Percentiles rank a stretch among this genome's conserved stretches.
Evolutionary conservation across 805 yeast species (phyloP).

Genomic region (Candida sakaeoensis): DNA sequence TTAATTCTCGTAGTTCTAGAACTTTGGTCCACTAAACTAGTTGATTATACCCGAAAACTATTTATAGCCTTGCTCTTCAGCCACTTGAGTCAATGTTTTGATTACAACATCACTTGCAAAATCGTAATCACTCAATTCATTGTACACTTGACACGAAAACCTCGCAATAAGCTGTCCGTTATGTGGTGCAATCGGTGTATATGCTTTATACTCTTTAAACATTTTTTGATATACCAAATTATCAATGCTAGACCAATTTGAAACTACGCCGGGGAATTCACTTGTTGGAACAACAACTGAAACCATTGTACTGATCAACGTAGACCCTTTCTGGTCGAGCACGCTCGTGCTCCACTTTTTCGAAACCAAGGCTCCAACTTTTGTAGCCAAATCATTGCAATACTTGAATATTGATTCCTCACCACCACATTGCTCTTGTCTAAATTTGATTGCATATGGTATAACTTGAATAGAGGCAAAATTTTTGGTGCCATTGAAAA

Average conservation of each 20-base stretch:
- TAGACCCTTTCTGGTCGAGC: constrained; percentile 32
- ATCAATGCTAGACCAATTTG: constrained; percentile 7
- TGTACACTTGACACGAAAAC: constrained; percentile 59
- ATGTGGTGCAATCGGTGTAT: constrained; percentile 44
- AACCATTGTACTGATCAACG: constrained; percentile 42
- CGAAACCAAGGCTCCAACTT: constrained; percentile 41
- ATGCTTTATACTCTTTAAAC: constrained; percentile 36
- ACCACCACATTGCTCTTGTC: constrained; percentile 57
- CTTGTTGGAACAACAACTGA: constrained; percentile 36
- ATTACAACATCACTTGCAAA: constrained; percentile 41
- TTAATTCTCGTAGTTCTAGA: neutral
- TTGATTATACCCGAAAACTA: neutral
- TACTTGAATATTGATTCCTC: constrained; percentile 49
- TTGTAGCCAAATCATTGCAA: constrained; percentile 40
- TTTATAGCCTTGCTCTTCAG: constrained; percentile 3
- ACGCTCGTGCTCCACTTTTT: constrained; percentile 36
- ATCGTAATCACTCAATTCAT: constrained; percentile 52
- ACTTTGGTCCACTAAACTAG: neutral
- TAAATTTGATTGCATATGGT: constrained; percentile 50
- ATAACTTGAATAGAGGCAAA: constrained; percentile 42
- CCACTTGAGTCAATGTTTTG: constrained; percentile 15
- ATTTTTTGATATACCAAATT: constrained; percentile 7
- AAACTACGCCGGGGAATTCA: constrained; percentile 7
- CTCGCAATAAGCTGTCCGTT: constrained; percentile 33
- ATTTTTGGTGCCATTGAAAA: constrained; percentile 47